Conservation (phyloP, 768 basidiomycete genomes). For the Mycena polygramma region DNA sequence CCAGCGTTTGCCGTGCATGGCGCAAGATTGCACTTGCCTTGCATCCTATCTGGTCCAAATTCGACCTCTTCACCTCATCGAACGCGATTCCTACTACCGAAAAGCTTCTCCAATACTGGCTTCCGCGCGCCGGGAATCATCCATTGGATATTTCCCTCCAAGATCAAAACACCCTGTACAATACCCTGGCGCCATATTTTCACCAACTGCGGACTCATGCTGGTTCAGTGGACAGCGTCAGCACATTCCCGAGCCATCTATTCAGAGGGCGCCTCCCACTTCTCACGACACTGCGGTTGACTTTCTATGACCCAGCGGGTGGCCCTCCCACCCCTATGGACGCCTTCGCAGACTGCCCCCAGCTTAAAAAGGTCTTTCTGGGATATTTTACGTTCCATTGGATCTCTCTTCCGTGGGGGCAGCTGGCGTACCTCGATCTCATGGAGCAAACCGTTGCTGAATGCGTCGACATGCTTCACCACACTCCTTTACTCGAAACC, state of each 20-base stretch:
- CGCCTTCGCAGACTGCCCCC: constrained; percentile 2
- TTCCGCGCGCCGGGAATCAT: constrained; percentile 13
- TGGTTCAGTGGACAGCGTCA: background rate
- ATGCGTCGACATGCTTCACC: background rate
- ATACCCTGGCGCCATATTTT: background rate
- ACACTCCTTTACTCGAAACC: background rate
- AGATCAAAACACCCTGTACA: background rate
- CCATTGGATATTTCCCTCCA: background rate
- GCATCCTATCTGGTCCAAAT: constrained; percentile 9
- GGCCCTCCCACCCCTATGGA: no score
- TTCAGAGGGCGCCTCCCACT: background rate
- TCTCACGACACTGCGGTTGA: background rate
- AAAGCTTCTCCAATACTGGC: constrained; percentile 8
- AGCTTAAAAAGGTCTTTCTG: background rate
- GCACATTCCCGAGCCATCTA: background rate
- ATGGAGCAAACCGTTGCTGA: background rate
- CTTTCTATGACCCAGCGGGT: background rate
- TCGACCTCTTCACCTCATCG: background rate
- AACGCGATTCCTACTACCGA: background rate
- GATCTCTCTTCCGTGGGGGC: background rate
- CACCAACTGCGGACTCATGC: background rate
- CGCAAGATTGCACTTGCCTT: background rate
- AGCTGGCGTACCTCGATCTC: background rate
- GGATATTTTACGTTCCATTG: background rate
- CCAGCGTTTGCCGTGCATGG: background rate